phyloP scores from a whole-genome alignment of 768 basidiomycete species.

The Podaxis sp. region DNA sequence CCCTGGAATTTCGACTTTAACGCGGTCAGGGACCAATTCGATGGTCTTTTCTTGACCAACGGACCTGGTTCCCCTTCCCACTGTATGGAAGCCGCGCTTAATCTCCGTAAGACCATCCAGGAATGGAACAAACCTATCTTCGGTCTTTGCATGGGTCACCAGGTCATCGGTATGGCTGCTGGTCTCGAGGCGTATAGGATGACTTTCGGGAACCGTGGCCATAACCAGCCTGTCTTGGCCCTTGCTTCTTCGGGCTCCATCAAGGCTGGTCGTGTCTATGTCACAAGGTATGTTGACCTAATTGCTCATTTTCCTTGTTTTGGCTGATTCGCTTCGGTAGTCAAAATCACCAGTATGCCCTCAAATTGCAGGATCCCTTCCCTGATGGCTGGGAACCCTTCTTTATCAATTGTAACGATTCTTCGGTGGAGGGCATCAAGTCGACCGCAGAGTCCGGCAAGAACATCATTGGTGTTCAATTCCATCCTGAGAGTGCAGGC shows the following conservation, averaged over 20 bases:
- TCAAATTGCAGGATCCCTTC: slow-evolving; percentile 91
- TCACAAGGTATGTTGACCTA: slow-evolving; percentile 63
- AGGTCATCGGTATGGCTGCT: slow-evolving; percentile 96
- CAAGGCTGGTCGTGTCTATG: slow-evolving; percentile 94
- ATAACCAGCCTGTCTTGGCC: slow-evolving; percentile 97
- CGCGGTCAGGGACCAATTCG: slow-evolving; percentile 80
- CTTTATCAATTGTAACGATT: slow-evolving; percentile 99
- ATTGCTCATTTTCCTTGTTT: neutral
- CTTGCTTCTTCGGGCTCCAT: slow-evolving; percentile 91
- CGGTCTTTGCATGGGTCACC: slow-evolving; percentile 99
- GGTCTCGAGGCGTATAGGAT: slow-evolving; percentile 96
- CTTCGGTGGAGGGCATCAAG: slow-evolving; percentile 98
- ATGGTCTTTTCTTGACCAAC: slow-evolving; percentile 94
- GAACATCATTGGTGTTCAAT: slow-evolving; percentile 97
- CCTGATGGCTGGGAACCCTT: slow-evolving; percentile 97
- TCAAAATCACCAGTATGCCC: slow-evolving; percentile 99
- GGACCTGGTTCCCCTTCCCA: slow-evolving; percentile 93
- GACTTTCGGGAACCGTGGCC: slow-evolving; percentile 99
- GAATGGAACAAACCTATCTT: slow-evolving; percentile 96
- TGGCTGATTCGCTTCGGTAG: slow-evolving; percentile 29
- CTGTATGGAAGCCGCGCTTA: slow-evolving; percentile 79
- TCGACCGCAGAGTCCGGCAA: slow-evolving; percentile 86
- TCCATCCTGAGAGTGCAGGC: slow-evolving; percentile 98
- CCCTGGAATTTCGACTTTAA: slow-evolving; percentile 99
- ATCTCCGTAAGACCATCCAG: slow-evolving; percentile 73